Evolutionary conservation across 2,329 filamentous ascomycete species (phyloP).

Genomic region (Xylaria hypoxylon): DNA sequence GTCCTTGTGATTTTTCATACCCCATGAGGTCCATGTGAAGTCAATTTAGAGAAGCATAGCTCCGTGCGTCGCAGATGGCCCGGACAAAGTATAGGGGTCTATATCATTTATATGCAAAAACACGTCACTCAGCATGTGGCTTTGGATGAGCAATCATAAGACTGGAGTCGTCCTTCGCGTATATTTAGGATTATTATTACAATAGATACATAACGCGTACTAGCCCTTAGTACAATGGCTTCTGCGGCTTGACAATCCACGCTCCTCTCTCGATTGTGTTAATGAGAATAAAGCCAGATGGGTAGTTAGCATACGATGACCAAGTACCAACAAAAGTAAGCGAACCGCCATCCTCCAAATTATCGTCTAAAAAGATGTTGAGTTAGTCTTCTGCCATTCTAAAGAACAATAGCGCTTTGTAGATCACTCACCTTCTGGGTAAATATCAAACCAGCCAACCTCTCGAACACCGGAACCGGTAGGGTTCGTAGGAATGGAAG

Average conservation of each 20-base stretch:
- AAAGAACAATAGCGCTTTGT: background rate
- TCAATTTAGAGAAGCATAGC: too few species aligned
- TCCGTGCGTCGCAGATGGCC: too few species aligned
- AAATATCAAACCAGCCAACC: conserved; percentile 59
- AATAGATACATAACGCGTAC: background rate
- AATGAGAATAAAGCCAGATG: conserved; percentile 46
- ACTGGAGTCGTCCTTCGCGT: background rate
- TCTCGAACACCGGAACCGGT: conserved; percentile 49
- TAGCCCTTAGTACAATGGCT: background rate
- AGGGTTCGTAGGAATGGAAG: conserved; percentile 49
- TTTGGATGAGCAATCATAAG: too few species aligned
- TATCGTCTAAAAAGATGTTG: conserved; percentile 48
- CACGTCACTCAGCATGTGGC: too few species aligned
- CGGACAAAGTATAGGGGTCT: too few species aligned
- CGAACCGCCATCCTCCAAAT: conserved; percentile 51
- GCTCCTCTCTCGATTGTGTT: conserved; percentile 61
- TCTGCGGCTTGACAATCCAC: conserved; percentile 55
- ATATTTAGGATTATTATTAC: background rate
- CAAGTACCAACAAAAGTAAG: conserved; percentile 7
- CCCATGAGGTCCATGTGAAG: too few species aligned
- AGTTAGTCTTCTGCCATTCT: background rate
- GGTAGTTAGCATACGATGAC: conserved; percentile 6
- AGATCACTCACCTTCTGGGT: conserved; percentile 52
- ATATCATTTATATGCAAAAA: too few species aligned
- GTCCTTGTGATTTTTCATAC: too few species aligned